phyloP scores from a whole-genome alignment of 805 yeast genomes.

The Groenewaldozyma salmanticensis region DNA sequence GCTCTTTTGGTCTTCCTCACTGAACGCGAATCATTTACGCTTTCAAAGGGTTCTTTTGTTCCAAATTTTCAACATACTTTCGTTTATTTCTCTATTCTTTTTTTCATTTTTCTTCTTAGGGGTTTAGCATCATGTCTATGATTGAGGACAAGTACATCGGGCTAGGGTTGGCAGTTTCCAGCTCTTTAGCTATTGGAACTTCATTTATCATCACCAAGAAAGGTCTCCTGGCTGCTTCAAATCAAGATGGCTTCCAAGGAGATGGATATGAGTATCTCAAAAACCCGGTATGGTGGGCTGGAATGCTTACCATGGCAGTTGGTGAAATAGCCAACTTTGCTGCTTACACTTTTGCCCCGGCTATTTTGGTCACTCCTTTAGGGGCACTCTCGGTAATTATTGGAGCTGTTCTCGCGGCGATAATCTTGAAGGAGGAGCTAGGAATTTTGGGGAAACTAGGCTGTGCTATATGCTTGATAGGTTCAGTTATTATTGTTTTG shows the following conservation, averaged over 20 bases:
- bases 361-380: conserved; percentile 81
- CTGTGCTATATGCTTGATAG: conserved; percentile 81
- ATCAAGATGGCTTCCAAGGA: conserved; percentile 51
- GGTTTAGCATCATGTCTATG: conserved; percentile 11
- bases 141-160: conserved; percentile 85
- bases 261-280: conserved; percentile 70
- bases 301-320: conserved; percentile 78
- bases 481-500: conserved; percentile 76
- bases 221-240: conserved; percentile 66
- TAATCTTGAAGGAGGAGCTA: conserved; percentile 75
- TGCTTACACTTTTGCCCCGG: conserved; percentile 92
- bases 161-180: conserved; percentile 74
- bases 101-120: too few species aligned
- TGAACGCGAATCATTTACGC: too few species aligned
- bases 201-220: conserved; percentile 84
- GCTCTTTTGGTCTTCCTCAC: too few species aligned
- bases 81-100: too few species aligned
- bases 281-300: conserved; percentile 93
- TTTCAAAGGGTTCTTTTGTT: too few species aligned
- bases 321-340: conserved; percentile 92
- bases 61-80: too few species aligned
- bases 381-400: conserved; percentile 87
- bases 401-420: conserved; percentile 83
- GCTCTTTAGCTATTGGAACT: conserved; percentile 83
- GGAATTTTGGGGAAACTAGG: conserved; percentile 88